Evolutionary conservation across 1,139 yeast species (phyloP), one percentile per base, ranked within the genome.

Genomic region (Debaryomyces sp.): DNA sequence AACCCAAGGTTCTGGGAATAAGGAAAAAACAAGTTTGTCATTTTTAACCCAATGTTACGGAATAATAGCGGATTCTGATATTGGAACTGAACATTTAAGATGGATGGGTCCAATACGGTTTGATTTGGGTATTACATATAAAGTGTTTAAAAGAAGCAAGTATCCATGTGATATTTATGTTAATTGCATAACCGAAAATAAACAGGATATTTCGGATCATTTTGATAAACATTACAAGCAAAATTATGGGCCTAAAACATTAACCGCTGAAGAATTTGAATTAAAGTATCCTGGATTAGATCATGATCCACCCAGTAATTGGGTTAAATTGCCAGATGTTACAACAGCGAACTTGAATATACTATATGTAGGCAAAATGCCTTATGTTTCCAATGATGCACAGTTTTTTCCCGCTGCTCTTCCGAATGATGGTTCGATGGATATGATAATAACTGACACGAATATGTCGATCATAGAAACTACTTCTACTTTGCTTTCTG

Each of bases 401-500:
- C 85, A 87, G 59, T 89, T 92, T 64, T 94, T 94, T 70, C 99
- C 99, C 0, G 96, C 96, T 1, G 91, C 97, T 0, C 74, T 89
- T 49, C 97, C 97, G 1, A 78, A 82, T 54, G 98, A 94, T 68
- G 97, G 97, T 3, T 71, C 86, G 3, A 83, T 94, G 79, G 99
- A 94, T 67, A 60, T 94, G 64, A 78, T 91, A 9, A 65, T 88
- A 33, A 84, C 88, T 56, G 90, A 87, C 62, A 74, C 88, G 1
- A 71, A 81, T 34, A 73, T 86, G 0, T 81, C 89, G 5, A 57
- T 89, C 4, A 45, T 79, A 18, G 79, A 81, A 49, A 78, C 85
- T 34, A 72, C 84, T 1, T 75, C 80, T n/a, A 78, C 87, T 6
- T 70, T 94, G 43, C 59, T 82, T 12, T 72, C 83, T 5, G 71